A percentile compares a stretch with the other conserved stretches of the same genome.
phyloP scores from a whole-genome alignment of 148 eudicot species.

The Limonium bicolor region DNA sequence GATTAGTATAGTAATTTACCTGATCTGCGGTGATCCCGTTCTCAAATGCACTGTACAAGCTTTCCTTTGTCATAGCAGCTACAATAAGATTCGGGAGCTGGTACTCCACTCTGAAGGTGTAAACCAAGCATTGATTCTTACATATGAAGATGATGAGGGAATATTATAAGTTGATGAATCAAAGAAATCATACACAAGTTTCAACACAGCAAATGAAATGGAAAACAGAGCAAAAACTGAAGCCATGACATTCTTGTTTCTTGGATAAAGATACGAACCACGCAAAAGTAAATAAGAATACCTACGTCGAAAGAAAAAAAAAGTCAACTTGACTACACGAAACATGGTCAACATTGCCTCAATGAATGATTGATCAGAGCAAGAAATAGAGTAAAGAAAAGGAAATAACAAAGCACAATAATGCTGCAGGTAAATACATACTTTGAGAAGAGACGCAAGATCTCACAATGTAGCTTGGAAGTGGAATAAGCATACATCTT shows the following conservation, averaged over 20 bases:
- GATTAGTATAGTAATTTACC: conserved; percentile 24
- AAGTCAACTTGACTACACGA: background rate
- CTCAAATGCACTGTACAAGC: conserved; percentile 70
- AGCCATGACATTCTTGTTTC: too few species aligned
- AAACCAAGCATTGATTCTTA: too few species aligned
- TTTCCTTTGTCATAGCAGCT: conserved; percentile 72
- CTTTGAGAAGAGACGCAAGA: conserved; percentile 93
- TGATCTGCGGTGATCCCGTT: conserved; percentile 88
- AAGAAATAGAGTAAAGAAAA: background rate
- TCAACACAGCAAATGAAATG: too few species aligned
- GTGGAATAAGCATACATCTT: conserved; percentile 85
- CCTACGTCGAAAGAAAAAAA: background rate
- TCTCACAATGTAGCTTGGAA: conserved; percentile 86
- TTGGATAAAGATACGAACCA: too few species aligned
- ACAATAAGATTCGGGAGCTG: conserved; percentile 91
- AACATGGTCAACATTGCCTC: too few species aligned
- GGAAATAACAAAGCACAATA: background rate
- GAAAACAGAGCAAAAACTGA: too few species aligned
- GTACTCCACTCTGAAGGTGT: conserved; percentile 80
- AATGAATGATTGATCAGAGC: too few species aligned
- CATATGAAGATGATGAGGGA: background rate
- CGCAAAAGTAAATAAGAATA: background rate
- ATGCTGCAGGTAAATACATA: conserved; percentile 10
- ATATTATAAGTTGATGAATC: too few species aligned
- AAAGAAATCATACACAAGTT: too few species aligned